Conservation (phyloP, 2,329 filamentous ascomycete genomes). For the Epichloe bromicola region DNA sequence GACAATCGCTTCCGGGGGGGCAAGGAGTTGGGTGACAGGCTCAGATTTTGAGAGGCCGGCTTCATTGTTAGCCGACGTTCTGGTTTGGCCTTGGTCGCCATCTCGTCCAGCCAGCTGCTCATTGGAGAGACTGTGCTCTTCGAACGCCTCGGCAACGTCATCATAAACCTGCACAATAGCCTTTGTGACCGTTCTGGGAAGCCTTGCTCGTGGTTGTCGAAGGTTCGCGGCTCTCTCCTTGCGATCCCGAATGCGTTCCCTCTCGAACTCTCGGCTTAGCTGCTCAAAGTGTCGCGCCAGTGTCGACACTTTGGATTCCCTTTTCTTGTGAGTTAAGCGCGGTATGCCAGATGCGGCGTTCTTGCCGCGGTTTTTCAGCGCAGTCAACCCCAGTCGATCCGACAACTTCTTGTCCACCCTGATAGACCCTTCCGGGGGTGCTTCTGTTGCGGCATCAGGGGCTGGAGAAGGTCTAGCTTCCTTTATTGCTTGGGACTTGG, state of each 20-base stretch:
- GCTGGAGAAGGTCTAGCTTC: conserved; percentile 19
- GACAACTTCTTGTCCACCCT: conserved; percentile 63
- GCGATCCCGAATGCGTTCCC: conserved; percentile 77
- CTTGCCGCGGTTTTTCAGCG: conserved; percentile 48
- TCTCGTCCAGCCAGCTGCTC: conserved; percentile 16
- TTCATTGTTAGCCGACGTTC: conserved; percentile 10
- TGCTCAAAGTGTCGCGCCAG: conserved; percentile 94
- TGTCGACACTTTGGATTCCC: conserved; percentile 72
- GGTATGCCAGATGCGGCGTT: conserved; percentile 66
- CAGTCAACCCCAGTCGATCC: conserved; percentile 54
- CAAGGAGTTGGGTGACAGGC: conserved; percentile 8
- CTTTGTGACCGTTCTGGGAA: conserved; percentile 80
- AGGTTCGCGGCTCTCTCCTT: conserved; percentile 68
- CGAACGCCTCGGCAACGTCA: conserved; percentile 84
- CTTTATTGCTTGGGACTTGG: conserved; percentile 26
- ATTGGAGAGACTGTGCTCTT: conserved; percentile 57
- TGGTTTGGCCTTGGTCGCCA: conserved; percentile 8
- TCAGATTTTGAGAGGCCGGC: conserved; percentile 11
- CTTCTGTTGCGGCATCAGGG: conserved; percentile 11
- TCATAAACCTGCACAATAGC: conserved; percentile 94
- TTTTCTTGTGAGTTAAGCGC: conserved; percentile 65
- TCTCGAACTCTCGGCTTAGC: conserved; percentile 90
- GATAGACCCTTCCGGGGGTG: conserved; percentile 23
- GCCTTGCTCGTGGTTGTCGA: conserved; percentile 60
- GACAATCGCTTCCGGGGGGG: conserved; percentile 13